Base-by-base conservation (phyloP, 2,329 filamentous ascomycete species). In the Penicillium sp. region DNA sequence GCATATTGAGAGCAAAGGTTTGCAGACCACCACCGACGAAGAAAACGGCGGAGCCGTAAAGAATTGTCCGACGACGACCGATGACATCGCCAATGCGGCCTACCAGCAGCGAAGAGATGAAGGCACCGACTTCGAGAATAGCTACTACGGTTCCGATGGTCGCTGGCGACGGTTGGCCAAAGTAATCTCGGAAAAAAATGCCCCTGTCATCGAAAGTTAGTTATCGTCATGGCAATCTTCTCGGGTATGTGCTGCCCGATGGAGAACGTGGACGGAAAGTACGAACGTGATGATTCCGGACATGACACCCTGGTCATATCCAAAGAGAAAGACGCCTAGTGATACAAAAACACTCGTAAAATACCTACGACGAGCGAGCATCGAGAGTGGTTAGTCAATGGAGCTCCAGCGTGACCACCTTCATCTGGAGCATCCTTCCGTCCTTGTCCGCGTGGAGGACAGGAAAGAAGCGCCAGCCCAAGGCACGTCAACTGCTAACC, bases 81-180 rank as follows among this genome's bases (percentile, higher is more conserved):
- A 97, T 88, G 48, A 95, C 80, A 67, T 98, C 93, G 57, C 93
- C 93, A 48, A 97, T 81, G 53, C 85, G 84, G 43, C 93, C 93
- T 33, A 97, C 89, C 28, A 85, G 69, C 9, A 98, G 73, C 1
- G 91, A 97, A 18, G 91, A 86, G 61, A 95, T 85, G 53, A 98
- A 86, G 34, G 93, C 93, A 50, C 93, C 93, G 45, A 97, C 76
- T 72, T 96, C 91, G 50, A 98, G 80, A 61, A 98, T 97, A 57
- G 93, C 91, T 49, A 98, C 93, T 85, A 97, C 97, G 27, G 90
- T 97, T 50, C 91, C 93, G 50, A 98, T 84, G 67, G 95, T 83
- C 40, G 90, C 88, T 60, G 82, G 81, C 25, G 88, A 85, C 18
- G 93, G 93, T 61, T 97, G 83, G 62, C 90, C 78, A 72, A 98